Conservation (phyloP, 1,139 yeast genomes). For the Suhomyces atakaporum region DNA sequence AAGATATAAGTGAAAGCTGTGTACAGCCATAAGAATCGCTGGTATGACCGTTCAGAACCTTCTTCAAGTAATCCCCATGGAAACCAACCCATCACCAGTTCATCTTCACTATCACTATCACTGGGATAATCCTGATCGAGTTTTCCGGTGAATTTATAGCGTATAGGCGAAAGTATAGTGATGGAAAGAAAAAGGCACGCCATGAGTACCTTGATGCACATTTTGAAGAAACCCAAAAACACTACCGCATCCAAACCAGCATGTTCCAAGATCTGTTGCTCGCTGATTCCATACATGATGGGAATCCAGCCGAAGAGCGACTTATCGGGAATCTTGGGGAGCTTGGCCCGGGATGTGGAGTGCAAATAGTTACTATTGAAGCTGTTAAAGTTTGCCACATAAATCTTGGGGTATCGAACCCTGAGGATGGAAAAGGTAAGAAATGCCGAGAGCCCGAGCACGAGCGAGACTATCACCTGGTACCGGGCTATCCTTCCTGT, state of each 20-base stretch:
- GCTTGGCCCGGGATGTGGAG: conserved; percentile 41
- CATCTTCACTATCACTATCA: conserved; percentile 37
- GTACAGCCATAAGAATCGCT: conserved; percentile 47
- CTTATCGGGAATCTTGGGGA: conserved; percentile 37
- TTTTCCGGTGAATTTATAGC: conserved; percentile 70
- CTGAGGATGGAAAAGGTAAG: conserved; percentile 64
- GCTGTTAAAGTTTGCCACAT: conserved; percentile 57
- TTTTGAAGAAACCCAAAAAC: conserved; percentile 74
- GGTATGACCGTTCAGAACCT: conserved; percentile 16
- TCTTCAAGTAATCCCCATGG: conserved; percentile 1
- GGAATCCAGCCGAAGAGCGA: conserved; percentile 81
- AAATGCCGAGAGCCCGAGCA: conserved; percentile 66
- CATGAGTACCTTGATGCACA: conserved; percentile 66
- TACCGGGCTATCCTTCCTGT: conserved; percentile 44
- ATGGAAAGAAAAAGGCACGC: conserved; percentile 64
- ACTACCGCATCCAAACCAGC: conserved; percentile 96
- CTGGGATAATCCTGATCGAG: conserved; percentile 55
- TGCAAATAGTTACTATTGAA: conserved; percentile 47
- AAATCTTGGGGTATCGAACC: conserved; percentile 67
- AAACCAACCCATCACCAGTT: conserved; percentile 2
- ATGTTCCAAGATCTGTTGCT: conserved; percentile 75
- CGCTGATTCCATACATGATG: conserved; percentile 62
- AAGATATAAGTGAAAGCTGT: conserved; percentile 85
- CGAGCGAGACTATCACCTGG: conserved; percentile 61
- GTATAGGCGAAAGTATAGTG: conserved; percentile 68